Conservation (phyloP, 306 rosid species). For the Castanea sativa region DNA sequence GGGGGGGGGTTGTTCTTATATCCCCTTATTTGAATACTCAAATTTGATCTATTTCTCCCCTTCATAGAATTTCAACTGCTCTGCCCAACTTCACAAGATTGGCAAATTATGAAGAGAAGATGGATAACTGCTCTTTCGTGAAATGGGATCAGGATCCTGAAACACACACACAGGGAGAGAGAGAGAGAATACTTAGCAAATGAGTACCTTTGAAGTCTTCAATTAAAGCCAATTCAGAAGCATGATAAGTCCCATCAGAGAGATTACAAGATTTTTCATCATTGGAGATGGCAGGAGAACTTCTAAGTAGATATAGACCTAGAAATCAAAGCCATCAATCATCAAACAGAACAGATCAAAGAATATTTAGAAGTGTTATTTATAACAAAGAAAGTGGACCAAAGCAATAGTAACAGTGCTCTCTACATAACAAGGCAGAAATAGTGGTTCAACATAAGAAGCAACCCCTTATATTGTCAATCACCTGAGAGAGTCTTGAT, state of each 20-base stretch:
- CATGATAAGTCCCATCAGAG: constrained; percentile 17
- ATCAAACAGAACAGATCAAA: constrained; percentile 24
- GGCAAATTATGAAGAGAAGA: background rate
- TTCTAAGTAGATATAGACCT: constrained; percentile 42
- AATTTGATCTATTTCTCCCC: too few species aligned
- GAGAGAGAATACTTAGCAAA: background rate
- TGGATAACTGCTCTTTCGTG: background rate
- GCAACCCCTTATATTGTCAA: constrained; percentile 12
- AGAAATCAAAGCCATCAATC: constrained; percentile 28
- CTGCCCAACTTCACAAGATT: background rate
- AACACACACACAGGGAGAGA: background rate
- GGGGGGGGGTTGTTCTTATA: too few species aligned
- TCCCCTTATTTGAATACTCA: too few species aligned
- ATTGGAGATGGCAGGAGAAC: constrained; percentile 24
- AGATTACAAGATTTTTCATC: constrained; percentile 20
- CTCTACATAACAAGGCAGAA: constrained; percentile 9
- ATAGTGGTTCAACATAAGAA: background rate
- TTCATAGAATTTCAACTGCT: too few species aligned
- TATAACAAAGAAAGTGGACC: background rate
- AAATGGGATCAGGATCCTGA: background rate
- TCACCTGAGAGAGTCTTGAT: constrained; percentile 89
- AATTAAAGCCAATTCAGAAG: constrained; percentile 19
- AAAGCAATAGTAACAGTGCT: background rate
- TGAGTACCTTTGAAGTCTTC: constrained; percentile 20
- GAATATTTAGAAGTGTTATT: background rate